Evolutionary conservation across 2,329 filamentous ascomycete species (phyloP).

Genomic region (Graphium sp.): DNA sequence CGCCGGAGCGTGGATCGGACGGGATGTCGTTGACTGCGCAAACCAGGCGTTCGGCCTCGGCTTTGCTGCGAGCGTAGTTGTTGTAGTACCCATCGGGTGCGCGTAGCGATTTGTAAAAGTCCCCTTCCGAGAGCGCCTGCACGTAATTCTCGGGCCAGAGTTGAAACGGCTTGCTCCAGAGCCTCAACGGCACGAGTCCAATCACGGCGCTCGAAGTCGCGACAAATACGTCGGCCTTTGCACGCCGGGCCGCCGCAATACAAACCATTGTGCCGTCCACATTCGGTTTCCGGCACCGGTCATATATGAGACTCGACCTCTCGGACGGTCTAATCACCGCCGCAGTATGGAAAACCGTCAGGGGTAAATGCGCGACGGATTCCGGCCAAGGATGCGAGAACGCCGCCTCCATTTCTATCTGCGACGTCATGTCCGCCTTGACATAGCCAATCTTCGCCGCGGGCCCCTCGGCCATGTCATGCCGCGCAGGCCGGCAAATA

Average conservation of each 20-base stretch:
- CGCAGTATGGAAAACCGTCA: constrained; percentile 41
- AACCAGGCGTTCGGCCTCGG: constrained; percentile 31
- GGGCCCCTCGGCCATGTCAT: constrained; percentile 19
- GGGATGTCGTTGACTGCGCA: constrained; percentile 19
- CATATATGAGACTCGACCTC: constrained; percentile 24
- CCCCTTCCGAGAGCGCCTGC: constrained; percentile 27
- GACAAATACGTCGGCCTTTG: constrained; percentile 31
- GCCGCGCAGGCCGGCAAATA: constrained; percentile 22
- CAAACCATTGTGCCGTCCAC: constrained; percentile 30
- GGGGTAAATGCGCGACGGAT: constrained; percentile 20
- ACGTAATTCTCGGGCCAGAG: constrained; percentile 18
- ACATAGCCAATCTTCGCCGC: constrained; percentile 21
- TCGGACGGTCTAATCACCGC: constrained; percentile 34
- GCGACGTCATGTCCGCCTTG: constrained; percentile 31
- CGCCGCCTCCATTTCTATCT: constrained; percentile 21
- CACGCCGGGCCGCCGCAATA: constrained; percentile 23
- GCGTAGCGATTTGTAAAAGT: constrained; percentile 21
- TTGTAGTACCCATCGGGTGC: constrained; percentile 24
- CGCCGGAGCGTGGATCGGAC: constrained; percentile 6
- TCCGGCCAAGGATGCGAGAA: constrained; percentile 29
- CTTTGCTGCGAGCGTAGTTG: constrained; percentile 34
- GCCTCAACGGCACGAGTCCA: constrained; percentile 19
- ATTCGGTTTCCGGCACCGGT: constrained; percentile 28
- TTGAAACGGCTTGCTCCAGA: constrained; percentile 26
- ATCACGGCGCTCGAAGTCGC: constrained; percentile 31